phyloP scores from a whole-genome alignment of 2,329 filamentous ascomycete genomes.

The Colletotrichum magnum region DNA sequence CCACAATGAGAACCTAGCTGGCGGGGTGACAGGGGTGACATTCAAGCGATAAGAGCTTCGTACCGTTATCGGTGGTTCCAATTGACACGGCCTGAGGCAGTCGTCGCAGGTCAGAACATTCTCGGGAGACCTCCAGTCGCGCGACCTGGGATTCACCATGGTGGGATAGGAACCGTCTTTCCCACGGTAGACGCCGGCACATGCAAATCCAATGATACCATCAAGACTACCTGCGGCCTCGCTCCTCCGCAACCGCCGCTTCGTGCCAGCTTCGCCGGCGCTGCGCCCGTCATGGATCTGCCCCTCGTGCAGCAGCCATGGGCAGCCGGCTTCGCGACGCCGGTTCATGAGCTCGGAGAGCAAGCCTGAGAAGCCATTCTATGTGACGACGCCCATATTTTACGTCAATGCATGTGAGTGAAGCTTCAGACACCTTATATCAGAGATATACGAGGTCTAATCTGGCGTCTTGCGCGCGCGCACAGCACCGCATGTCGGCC shows the following conservation, averaged over 20 bases:
- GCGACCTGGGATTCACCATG: background rate
- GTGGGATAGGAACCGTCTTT: background rate
- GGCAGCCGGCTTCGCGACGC: conserved; percentile 41
- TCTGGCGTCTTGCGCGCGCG: conserved; percentile 25
- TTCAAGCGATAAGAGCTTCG: conserved; percentile 34
- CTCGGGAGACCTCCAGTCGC: background rate
- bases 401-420: conserved; percentile 93
- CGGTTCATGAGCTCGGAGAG: conserved; percentile 45
- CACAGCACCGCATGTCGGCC: conserved; percentile 90
- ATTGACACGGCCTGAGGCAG: conserved; percentile 11
- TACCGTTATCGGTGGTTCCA: conserved; percentile 23
- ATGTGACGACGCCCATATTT: conserved; percentile 97
- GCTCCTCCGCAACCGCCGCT: conserved; percentile 8
- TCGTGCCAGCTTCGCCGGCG: conserved; percentile 8
- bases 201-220: conserved; percentile 24
- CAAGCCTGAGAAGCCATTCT: conserved; percentile 80
- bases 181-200: background rate
- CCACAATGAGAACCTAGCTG: conserved; percentile 8
- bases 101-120: background rate
- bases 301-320: conserved; percentile 47
- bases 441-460: conserved; percentile 38
- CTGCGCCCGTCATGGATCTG: conserved; percentile 46
- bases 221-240: conserved; percentile 28
- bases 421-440: conserved; percentile 1
- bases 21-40: conserved; percentile 27